phyloP scores from a whole-genome alignment of 2,329 filamentous ascomycete species.

The Cytospora schulzeri region DNA sequence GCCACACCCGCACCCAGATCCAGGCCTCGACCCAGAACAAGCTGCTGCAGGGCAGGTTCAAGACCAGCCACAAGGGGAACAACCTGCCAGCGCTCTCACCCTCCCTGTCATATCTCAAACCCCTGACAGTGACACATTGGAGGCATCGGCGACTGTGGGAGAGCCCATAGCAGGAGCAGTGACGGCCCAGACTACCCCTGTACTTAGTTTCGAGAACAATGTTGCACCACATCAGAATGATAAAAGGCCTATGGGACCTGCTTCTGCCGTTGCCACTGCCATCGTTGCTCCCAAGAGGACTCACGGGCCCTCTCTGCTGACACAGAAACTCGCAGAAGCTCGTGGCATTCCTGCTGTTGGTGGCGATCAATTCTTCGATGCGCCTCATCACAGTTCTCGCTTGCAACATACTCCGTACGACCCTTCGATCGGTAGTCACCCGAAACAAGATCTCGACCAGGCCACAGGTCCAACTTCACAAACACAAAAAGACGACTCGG shows the following conservation, averaged over 20 bases:
- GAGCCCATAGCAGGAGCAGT: constrained; percentile 18
- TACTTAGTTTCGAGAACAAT: constrained; percentile 28
- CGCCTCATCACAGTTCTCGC: constrained; percentile 22
- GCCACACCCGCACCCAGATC: constrained; percentile 9
- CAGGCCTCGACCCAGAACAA: background rate
- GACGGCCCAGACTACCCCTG: constrained; percentile 25
- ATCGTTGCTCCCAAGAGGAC: constrained; percentile 46
- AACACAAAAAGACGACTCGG: constrained; percentile 30
- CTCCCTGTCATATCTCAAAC: constrained; percentile 4
- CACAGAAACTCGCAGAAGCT: constrained; percentile 60
- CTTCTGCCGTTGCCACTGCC: constrained; percentile 19
- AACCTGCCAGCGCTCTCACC: constrained; percentile 2
- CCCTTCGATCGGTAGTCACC: constrained; percentile 22
- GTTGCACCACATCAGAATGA: constrained; percentile 28
- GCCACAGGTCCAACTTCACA: constrained; percentile 28
- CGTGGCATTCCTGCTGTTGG: constrained; percentile 49
- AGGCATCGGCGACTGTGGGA: constrained; percentile 20
- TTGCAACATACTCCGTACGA: constrained; percentile 22
- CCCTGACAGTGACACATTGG: constrained; percentile 23
- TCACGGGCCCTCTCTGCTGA: constrained; percentile 57
- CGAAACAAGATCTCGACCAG: constrained; percentile 24
- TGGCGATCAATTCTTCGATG: constrained; percentile 21
- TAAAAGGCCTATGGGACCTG: constrained; percentile 27
- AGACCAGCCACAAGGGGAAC: constrained; percentile 12
- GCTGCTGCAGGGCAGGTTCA: constrained; percentile 10